These are phyloP conservation scores for Thraustochytrium striatum DNA, from an alignment of 352 stramenopile species.

Conservation along the genomic window DNA sequence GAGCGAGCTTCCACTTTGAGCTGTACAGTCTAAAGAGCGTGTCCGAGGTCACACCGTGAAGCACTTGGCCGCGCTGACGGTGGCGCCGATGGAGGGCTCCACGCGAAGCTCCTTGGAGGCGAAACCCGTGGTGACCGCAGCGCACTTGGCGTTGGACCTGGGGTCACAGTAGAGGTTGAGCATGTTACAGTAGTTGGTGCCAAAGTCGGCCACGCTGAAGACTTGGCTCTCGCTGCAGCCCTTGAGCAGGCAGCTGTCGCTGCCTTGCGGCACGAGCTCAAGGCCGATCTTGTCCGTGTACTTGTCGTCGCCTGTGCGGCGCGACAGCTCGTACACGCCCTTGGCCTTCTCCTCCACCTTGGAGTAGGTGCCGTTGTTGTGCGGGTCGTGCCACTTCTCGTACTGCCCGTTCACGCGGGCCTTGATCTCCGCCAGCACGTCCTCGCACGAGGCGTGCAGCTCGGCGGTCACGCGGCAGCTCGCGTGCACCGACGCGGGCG, in stretches of 20 bases:
- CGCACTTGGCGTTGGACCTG: neutral
- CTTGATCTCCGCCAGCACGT: slow-evolving; percentile 48
- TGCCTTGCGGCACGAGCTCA: slow-evolving; percentile 5
- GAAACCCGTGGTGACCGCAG: neutral
- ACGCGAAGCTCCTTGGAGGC: neutral
- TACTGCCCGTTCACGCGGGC: slow-evolving; percentile 25
- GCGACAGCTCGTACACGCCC: neutral
- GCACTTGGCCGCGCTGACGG: neutral
- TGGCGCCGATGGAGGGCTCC: slow-evolving; percentile 11
- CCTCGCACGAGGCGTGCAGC: slow-evolving; percentile 12
- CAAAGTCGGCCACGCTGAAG: slow-evolving; percentile 50
- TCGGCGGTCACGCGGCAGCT: slow-evolving; percentile 42
- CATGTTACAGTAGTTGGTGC: slow-evolving; percentile 58
- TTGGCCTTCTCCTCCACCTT: neutral
- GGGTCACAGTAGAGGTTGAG: slow-evolving; percentile 53
- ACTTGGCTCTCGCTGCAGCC: slow-evolving; percentile 55
- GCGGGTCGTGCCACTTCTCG: slow-evolving; percentile 49
- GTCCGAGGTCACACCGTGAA: too few species aligned
- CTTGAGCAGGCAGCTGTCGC: slow-evolving; percentile 1
- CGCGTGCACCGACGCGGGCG: slow-evolving; percentile 38
- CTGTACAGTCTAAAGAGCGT: too few species aligned
- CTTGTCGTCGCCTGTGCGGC: slow-evolving; percentile 52
- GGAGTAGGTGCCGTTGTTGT: slow-evolving; percentile 54
- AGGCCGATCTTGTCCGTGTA: slow-evolving; percentile 55
- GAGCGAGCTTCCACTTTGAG: too few species aligned